Evolutionary conservation across 176 grass and related monocot genomes (phyloP), one percentile per base, ranked within the genome.

Genomic region (Oryza rufipogon): DNA sequence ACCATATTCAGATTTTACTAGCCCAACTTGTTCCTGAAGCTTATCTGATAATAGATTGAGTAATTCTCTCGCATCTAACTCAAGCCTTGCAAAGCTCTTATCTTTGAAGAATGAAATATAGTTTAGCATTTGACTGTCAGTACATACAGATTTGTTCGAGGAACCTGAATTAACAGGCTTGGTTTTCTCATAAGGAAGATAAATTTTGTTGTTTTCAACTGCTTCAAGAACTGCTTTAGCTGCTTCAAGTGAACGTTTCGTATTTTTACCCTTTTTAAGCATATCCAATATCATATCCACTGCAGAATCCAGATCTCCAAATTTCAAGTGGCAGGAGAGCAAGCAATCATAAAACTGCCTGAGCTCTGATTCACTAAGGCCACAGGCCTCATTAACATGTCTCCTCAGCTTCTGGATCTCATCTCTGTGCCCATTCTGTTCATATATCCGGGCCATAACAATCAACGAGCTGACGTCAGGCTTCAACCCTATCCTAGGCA

Each of bases 381-480:
- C 91, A 89, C 54, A 79, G 0, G 83, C 89, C 77, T 92, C 82
- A 68, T 93, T 85, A 46, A 98, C 83, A 95, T 95, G 89, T 85
- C 87, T 75, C 83, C 90, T 95, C 75, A 98, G 77, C 80, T 87
- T 98, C 65, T 34, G 86, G 79, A 98, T 74, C 81, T 95, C 93
- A 90, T 93, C 80, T 78, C 83, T 95, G 73, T 68, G 92, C 14
- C 91, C 93, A 87, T 98, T 95, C 47, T 91, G 95, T 75, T 95
- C 93, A 83, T 98, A 95, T 88, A 95, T 84, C 73, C 66, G 47
- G 63, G 93, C 92, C 91, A 98, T 95, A 26, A 91, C 78, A 90
- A 93, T 82, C 70, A 98, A 51, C 68, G 93, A 78, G 23, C 78
- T 86, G 10, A 67, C 81, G 78, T 93, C 87, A 60, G 96, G 93